Evolutionary conservation across 768 basidiomycete genomes (phyloP).

Genomic region (Lyophyllum decastes): DNA sequence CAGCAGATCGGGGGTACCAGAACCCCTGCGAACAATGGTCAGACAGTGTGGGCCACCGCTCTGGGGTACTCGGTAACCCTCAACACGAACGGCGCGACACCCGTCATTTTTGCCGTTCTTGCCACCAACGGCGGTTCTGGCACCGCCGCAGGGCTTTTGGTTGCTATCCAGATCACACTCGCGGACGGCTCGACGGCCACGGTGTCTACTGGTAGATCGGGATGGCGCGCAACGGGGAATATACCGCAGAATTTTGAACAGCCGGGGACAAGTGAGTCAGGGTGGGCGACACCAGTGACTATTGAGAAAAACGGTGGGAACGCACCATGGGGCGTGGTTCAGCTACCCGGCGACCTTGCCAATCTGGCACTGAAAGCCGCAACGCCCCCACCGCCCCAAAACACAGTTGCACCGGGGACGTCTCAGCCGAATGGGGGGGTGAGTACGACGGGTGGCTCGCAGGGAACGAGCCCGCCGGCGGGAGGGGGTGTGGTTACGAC

Average conservation of each 20-base stretch:
- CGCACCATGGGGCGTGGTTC: background rate
- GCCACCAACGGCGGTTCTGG: conserved; percentile 1
- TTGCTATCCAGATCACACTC: conserved; percentile 1
- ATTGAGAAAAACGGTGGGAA: conserved; percentile 7
- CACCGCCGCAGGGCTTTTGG: conserved; percentile 4
- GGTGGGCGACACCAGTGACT: background rate
- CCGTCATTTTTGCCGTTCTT: conserved; percentile 5
- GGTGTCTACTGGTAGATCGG: background rate
- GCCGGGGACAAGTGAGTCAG: conserved; percentile 2
- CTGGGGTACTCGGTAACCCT: conserved; percentile 6
- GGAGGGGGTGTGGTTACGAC: background rate
- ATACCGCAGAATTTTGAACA: conserved; percentile 5
- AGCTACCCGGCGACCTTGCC: background rate
- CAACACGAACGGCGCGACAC: background rate
- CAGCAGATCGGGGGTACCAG: conserved; percentile 6
- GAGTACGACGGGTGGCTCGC: background rate
- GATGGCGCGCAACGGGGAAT: conserved; percentile 3
- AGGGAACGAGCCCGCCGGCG: background rate
- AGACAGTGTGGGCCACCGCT: conserved; percentile 5
- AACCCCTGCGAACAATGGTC: background rate
- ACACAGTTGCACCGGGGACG: background rate
- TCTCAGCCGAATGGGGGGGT: background rate
- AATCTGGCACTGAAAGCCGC: background rate
- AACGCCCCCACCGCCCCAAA: background rate
- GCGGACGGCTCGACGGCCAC: conserved; percentile 5